Evolutionary conservation across 345 rosid genomes (phyloP).

Genomic region (Linum tenue): DNA sequence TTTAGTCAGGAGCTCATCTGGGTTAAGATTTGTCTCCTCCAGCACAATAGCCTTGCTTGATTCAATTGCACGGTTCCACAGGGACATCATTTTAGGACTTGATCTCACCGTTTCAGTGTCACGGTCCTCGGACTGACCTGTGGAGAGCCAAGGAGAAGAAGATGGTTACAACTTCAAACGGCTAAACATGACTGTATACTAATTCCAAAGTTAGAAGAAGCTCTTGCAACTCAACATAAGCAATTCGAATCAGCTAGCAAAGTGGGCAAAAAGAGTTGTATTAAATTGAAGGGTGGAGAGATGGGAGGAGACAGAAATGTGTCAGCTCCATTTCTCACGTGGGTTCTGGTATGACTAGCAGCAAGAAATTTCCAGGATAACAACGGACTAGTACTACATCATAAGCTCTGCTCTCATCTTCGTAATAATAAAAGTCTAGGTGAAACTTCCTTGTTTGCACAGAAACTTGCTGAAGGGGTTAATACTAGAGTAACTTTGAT

Average conservation of each 20-base stretch:
- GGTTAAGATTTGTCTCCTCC: conserved; percentile 45
- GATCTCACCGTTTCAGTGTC: conserved; percentile 27
- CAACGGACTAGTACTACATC: background rate
- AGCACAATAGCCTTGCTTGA: conserved; percentile 58
- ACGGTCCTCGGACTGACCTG: conserved; percentile 25
- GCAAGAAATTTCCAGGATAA: conserved; percentile 7
- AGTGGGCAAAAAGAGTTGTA: background rate
- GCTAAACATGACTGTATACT: background rate
- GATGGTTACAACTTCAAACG: background rate
- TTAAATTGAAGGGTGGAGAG: background rate
- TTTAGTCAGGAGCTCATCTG: conserved; percentile 56
- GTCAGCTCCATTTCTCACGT: conserved; percentile 17
- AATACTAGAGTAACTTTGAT: background rate
- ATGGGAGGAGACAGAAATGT: conserved; percentile 4
- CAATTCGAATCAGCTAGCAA: background rate
- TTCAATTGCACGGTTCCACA: conserved; percentile 63
- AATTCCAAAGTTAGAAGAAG: background rate
- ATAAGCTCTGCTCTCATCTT: background rate
- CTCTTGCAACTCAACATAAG: background rate
- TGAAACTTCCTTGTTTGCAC: background rate
- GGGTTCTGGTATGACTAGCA: conserved; percentile 6
- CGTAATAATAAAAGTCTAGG: background rate
- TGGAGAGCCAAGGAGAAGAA: conserved; percentile 10
- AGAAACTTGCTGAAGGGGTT: background rate
- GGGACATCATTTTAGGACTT: conserved; percentile 71